Base-by-base conservation (phyloP, 306 rosid genomes). In the Pyrus communis region DNA sequence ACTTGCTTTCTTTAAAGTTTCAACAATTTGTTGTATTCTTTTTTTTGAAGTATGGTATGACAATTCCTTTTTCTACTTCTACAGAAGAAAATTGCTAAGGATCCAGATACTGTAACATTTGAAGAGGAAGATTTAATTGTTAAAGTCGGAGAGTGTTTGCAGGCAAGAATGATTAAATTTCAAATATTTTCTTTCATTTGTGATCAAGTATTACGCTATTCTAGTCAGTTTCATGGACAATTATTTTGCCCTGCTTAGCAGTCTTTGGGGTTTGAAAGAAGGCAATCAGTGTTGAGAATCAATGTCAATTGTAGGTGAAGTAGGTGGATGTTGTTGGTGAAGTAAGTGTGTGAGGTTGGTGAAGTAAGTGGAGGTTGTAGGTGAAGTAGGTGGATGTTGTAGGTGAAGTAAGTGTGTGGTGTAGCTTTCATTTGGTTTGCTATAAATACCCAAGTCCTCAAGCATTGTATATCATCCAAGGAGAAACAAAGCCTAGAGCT, bases 61-160 rank as follows among this genome's bases (percentile, higher is more conserved):
- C 72, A 75, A 21, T 79, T 67, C 23, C n/a, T 43, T 86, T 68
- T 80, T 81, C 17, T 83, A 51, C 74, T 78, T 75, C 43, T 59
- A 27, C 88, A 95, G 99, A 89, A 73, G 80, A 92, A 87, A 90
- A 85, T 92, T 86, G 72, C 89, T 45, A 87, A 80, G 87, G 99
- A 92, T 86, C 75, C 93, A 31, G 89, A 89, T 76, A 46, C 78
- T 30, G 62, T 71, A 77, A 88, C 86, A 81, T 86, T 95, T 88
- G 92, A 92, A 25, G 93, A 83, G 77, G 97, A 95, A 70, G 92
- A 90, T 83, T 84, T 95, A 82, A 84, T 95, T 76, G 91, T 95
- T 75, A 95, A 95, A 90, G 96, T 92, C 75, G 99, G 97, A 76
- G 99, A 89, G 71, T 87, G 86, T 86, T 82, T 95, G 88, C 92